Conservation (phyloP, 352 stramenopile genomes). For the Lagenidium giganteum region DNA sequence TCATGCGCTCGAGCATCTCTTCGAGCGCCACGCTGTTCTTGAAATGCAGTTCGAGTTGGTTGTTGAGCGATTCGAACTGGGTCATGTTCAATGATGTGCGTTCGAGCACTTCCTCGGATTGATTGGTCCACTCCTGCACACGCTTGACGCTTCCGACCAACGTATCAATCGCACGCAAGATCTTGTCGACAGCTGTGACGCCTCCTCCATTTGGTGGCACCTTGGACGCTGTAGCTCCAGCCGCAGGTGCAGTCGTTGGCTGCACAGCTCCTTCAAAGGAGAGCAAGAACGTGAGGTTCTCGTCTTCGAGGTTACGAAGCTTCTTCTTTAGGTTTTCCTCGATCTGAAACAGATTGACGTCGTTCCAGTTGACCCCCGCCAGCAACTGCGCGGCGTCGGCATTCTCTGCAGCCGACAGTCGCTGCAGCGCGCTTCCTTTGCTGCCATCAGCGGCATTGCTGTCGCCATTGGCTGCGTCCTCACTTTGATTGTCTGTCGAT, state of each 20-base stretch:
- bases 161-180: slow-evolving; percentile 47
- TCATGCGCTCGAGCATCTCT: slow-evolving; percentile 40
- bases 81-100: slow-evolving; percentile 63
- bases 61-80: slow-evolving; percentile 77
- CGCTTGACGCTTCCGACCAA: slow-evolving; percentile 36
- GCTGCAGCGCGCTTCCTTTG: slow-evolving; percentile 19
- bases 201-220: too few species aligned
- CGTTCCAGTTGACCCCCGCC: slow-evolving; percentile 50
- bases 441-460: slow-evolving; percentile 1
- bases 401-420: slow-evolving; percentile 49
- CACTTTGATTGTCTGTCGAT: neutral
- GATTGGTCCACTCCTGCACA: slow-evolving; percentile 54
- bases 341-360: slow-evolving; percentile 38
- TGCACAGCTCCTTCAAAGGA: slow-evolving; percentile 41
- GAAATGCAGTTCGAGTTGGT: slow-evolving; percentile 75
- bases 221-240: neutral
- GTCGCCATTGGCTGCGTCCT: slow-evolving; percentile 3
- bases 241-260: neutral
- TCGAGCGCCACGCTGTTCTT: slow-evolving; percentile 72
- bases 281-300: slow-evolving; percentile 72
- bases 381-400: slow-evolving; percentile 48
- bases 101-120: slow-evolving; percentile 48
- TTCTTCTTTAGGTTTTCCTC: slow-evolving; percentile 52
- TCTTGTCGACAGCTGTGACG: slow-evolving; percentile 53
- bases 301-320: slow-evolving; percentile 53